Percentiles rank a stretch among this genome's conserved stretches.
Conservation (phyloP, 495 filamentous ascomycete species). For the Aspergillus nidulans region DNA sequence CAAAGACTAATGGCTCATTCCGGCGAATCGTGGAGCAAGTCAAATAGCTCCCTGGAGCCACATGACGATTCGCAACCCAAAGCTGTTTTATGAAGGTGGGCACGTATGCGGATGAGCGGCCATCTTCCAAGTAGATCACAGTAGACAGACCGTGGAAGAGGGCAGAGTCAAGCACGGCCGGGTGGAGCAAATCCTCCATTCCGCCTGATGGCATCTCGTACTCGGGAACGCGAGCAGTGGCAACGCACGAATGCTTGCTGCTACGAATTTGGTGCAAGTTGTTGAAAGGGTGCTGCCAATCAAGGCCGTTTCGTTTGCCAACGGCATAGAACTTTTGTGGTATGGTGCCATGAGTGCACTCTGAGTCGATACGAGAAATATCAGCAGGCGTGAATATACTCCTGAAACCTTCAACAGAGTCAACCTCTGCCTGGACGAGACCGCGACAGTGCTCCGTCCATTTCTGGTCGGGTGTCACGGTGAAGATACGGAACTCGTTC, state of each 20-base stretch:
- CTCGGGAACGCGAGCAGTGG: conserved; percentile 6
- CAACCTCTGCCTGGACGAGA: conserved; percentile 7
- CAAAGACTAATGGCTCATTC: conserved; percentile 6
- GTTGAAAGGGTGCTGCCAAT: conserved; percentile 11
- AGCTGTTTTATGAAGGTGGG: conserved; percentile 11
- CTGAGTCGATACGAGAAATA: background rate
- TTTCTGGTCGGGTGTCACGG: conserved; percentile 7
- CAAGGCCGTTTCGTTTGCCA: conserved; percentile 1
- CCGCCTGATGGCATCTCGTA: background rate
- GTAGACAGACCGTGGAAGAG: conserved; percentile 7
- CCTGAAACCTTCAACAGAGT: conserved; percentile 2
- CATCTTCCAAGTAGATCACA: background rate
- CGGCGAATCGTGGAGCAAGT: background rate
- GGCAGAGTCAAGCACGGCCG: conserved; percentile 3
- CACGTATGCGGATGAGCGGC: conserved; percentile 3
- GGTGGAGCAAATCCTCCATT: conserved; percentile 9
- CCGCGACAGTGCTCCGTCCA: conserved; percentile 12
- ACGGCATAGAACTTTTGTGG: conserved; percentile 10
- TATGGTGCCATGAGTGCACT: background rate
- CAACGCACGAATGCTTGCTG: conserved; percentile 3
- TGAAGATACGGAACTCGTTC: conserved; percentile 12
- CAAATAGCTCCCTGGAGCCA: background rate
- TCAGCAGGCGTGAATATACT: background rate
- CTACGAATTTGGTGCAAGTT: conserved; percentile 5
- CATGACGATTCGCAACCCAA: conserved; percentile 3